These are phyloP conservation scores for Lasiodiplodia citricola DNA, from an alignment of 2,329 filamentous ascomycete genomes.

Conservation along the genomic window DNA sequence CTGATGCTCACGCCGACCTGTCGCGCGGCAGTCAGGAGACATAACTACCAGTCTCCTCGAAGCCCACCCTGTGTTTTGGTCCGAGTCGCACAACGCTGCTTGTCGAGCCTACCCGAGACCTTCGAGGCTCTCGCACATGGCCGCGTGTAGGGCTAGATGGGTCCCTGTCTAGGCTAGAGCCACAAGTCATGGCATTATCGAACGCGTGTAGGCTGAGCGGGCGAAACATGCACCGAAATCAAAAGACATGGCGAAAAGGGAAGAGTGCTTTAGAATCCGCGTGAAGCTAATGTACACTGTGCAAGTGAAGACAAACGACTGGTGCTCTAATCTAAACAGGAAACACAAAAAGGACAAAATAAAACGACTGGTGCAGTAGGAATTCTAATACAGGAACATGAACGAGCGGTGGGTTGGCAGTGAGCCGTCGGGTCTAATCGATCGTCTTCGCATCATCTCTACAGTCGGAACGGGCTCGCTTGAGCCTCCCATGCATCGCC, in stretches of 20 bases:
- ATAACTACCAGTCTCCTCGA: background rate
- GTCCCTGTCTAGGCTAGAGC: too few relatives aligned
- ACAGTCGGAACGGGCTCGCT: too few relatives aligned
- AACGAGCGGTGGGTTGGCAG: slow-evolving; percentile 9
- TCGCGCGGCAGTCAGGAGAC: slow-evolving; percentile 17
- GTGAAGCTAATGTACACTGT: background rate
- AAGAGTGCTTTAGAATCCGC: background rate
- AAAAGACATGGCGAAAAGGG: background rate
- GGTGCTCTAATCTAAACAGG: background rate
- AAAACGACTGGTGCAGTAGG: background rate
- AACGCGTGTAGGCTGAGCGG: too few relatives aligned
- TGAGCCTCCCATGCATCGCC: background rate
- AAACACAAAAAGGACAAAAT: background rate
- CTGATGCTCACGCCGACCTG: background rate
- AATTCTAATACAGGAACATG: background rate
- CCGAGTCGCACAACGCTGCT: background rate
- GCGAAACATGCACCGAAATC: too few relatives aligned
- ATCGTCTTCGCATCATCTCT: background rate
- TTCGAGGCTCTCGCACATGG: too few relatives aligned
- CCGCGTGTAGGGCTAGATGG: too few relatives aligned
- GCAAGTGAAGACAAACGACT: background rate
- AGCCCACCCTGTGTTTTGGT: background rate
- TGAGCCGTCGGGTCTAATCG: slow-evolving; percentile 8
- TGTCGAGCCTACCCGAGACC: background rate
- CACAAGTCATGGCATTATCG: too few relatives aligned